Base-by-base conservation (phyloP, 768 basidiomycete genomes). In the Cyclocybe cylindracea region DNA sequence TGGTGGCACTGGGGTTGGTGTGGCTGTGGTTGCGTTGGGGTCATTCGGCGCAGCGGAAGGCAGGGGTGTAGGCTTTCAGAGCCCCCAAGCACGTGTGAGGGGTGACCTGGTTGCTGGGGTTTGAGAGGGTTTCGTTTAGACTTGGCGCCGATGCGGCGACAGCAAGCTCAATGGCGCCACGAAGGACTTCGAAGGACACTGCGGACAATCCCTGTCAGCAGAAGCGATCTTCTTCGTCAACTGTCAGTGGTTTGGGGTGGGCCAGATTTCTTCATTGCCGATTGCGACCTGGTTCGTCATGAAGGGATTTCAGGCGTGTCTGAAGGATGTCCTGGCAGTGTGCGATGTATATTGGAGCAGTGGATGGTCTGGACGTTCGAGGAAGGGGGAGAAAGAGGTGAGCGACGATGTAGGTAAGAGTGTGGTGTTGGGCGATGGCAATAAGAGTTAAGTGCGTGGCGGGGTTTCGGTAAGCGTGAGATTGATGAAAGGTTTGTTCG, bases 391-490 rank as follows among this genome's bases (percentile, higher is more conserved):
- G 18, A 69, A 63, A 7, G 69, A 63, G 10, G 60, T 67, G 0
- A 74, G 63, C 7, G 70, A 64, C 10, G n/a, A n/a, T 79, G n/a
- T n/a, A n/a, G 1, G 87, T 85, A 19, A 95, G 81, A 5, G 91
- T 92, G 60, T 94, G 2, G 89, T 91, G 61, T 95, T 95, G 57
- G 37, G 92, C 91, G 63, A 95, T 93, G 35, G 88, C 91, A 59
- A 94, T 85, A 37, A 93, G 66, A 42, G 83, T 50, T 93, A 66
- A 35, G 69, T 71, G 7, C 8, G 78, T 67, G 1, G 79, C 45
- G 81, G 70, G 4, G 76, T 67, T 45, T 80, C 77, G 8, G 86
- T 79, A n/a, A 93, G 74, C 4, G 83, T 75, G 66, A 91, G 41
- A 95, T 69, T 9, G 83, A 70, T 2, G 78, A 65, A 41, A 93